phyloP scores from a whole-genome alignment of 768 basidiomycete genomes.

The Gautieria morchelliformis region DNA sequence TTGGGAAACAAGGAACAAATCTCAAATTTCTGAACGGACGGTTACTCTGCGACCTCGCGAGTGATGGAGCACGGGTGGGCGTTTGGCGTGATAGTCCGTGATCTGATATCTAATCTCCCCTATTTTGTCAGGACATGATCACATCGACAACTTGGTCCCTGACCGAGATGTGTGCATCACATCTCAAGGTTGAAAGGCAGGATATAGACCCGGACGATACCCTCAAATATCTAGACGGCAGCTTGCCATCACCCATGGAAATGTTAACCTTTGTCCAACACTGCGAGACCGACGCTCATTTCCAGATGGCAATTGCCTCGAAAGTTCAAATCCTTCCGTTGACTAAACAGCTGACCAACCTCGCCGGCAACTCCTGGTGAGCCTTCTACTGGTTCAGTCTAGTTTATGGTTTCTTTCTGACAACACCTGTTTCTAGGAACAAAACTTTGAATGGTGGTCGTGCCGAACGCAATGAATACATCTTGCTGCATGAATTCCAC shows the following conservation, averaged over 20 bases:
- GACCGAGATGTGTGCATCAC: slow-evolving; percentile 91
- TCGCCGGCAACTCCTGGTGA: slow-evolving; percentile 96
- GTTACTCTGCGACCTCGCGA: slow-evolving; percentile 84
- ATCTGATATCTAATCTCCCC: background rate
- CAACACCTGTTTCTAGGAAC: slow-evolving; percentile 52
- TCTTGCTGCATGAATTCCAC: slow-evolving; percentile 96
- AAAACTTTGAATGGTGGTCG: slow-evolving; percentile 95
- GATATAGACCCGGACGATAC: slow-evolving; percentile 97
- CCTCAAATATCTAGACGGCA: slow-evolving; percentile 79
- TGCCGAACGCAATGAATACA: slow-evolving; percentile 98
- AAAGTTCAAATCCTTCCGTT: slow-evolving; percentile 92
- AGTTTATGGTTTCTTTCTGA: background rate
- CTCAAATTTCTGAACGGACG: slow-evolving; percentile 76
- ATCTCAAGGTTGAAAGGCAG: slow-evolving; percentile 77
- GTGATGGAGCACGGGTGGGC: slow-evolving; percentile 84
- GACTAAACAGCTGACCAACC: slow-evolving; percentile 87
- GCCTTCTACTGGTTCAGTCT: slow-evolving; percentile 14
- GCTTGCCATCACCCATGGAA: slow-evolving; percentile 61
- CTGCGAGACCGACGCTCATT: slow-evolving; percentile 92
- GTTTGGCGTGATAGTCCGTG: background rate
- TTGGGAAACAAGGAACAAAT: slow-evolving; percentile 78
- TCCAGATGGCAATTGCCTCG: slow-evolving; percentile 92
- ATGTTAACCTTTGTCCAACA: slow-evolving; percentile 85
- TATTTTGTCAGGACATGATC: slow-evolving; percentile 72
- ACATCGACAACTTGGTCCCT: slow-evolving; percentile 96